Percentiles rank a stretch among this genome's conserved stretches.
Evolutionary conservation across 768 basidiomycete genomes (phyloP).

Genomic region (Macrolepiota fuliginosa): DNA sequence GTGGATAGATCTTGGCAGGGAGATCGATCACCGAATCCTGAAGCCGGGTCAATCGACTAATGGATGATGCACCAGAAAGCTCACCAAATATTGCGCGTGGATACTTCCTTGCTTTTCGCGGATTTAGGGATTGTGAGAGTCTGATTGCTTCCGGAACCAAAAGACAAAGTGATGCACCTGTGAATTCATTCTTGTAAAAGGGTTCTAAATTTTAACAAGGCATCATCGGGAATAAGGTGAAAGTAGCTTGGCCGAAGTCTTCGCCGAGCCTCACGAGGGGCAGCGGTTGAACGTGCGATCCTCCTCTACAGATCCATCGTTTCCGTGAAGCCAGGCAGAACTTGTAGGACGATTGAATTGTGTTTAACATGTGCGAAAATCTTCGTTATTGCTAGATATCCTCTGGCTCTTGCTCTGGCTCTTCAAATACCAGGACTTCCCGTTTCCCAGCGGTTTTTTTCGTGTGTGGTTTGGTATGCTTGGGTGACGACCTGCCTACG

Average conservation of each 20-base stretch:
- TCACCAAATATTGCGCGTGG: neutral
- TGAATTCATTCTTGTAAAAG: neutral
- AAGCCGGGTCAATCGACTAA: neutral
- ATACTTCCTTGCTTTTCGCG: neutral
- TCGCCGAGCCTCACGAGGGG: neutral
- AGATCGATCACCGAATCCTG: neutral
- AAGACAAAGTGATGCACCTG: neutral
- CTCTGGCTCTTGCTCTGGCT: constrained; percentile 32
- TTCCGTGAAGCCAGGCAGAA: neutral
- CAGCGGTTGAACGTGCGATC: neutral
- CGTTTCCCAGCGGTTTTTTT: neutral
- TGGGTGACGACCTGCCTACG: constrained; percentile 9
- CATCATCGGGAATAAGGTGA: neutral
- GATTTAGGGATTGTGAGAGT: neutral
- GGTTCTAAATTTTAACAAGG: neutral
- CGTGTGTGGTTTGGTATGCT: constrained; percentile 15
- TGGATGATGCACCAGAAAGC: neutral
- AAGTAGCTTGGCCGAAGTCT: neutral
- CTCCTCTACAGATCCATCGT: neutral
- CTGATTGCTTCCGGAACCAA: neutral
- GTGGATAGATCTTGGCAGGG: neutral
- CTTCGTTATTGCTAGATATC: neutral
- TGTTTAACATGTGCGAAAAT: neutral
- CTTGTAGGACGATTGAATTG: neutral
- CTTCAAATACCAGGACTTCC: constrained; percentile 21